phyloP scores from a whole-genome alignment of 495 filamentous ascomycete species.

The Podospora conica region DNA sequence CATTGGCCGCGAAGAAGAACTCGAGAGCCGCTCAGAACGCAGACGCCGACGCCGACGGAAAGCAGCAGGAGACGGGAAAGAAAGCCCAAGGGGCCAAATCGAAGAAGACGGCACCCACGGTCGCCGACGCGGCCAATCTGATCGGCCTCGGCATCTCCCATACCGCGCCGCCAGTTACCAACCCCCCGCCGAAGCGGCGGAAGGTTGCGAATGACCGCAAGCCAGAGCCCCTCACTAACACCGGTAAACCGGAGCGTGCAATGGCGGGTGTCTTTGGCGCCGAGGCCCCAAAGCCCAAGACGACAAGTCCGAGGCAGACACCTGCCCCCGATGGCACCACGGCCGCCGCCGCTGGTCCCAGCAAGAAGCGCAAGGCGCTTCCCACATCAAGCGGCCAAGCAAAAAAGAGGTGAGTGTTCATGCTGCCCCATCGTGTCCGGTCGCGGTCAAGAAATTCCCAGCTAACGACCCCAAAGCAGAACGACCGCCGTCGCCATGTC shows the following conservation, averaged over 20 bases:
- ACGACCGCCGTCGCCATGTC: constrained; percentile 45
- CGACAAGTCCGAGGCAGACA: constrained; percentile 56
- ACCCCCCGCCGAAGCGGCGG: constrained; percentile 61
- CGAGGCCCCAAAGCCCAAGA: constrained; percentile 45
- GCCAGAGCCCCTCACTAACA: constrained; percentile 34
- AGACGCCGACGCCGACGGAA: constrained; percentile 44
- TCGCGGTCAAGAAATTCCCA: not conserved
- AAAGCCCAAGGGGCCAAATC: constrained; percentile 54
- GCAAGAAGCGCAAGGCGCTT: constrained; percentile 64
- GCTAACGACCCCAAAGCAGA: constrained; percentile 23
- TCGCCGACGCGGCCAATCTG: constrained; percentile 37
- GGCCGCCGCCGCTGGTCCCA: constrained; percentile 47
- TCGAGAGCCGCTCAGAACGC: constrained; percentile 47
- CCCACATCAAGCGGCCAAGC: constrained; percentile 54
- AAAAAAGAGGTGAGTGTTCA: constrained; percentile 61
- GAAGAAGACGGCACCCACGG: constrained; percentile 48
- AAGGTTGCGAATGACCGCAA: constrained; percentile 63
- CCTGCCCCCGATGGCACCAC: constrained; percentile 52
- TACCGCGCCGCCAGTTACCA: constrained; percentile 36
- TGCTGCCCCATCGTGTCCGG: not conserved
- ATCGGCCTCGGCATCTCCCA: constrained; percentile 51
- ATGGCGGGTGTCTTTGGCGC: constrained; percentile 54
- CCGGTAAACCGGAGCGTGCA: constrained; percentile 61
- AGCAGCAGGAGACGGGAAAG: constrained; percentile 46
- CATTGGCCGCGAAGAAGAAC: constrained; percentile 64